A percentile compares a stretch with the other conserved stretches of the same genome.
phyloP scores from a whole-genome alignment of 192 early-diverging fungal genomes.

The Podila minutissima region DNA sequence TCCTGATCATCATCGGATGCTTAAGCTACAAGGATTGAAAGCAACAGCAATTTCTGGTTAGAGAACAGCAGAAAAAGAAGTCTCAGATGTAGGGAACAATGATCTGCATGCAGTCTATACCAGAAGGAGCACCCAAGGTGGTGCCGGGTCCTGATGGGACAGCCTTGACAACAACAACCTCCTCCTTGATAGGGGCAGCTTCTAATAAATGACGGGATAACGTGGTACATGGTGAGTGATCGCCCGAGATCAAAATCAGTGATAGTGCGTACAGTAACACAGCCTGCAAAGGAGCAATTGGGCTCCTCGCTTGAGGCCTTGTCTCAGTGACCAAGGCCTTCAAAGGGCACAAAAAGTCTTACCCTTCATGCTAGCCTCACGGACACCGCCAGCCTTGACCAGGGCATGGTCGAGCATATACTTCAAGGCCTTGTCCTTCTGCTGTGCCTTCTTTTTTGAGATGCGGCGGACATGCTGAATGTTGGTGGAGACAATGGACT shows the following conservation, averaged over 20 bases:
- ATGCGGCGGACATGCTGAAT: conserved; percentile 50
- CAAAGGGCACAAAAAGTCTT: background rate
- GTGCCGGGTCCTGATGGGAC: conserved; percentile 44
- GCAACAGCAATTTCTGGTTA: no score
- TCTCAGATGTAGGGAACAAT: no score
- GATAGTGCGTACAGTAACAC: no score
- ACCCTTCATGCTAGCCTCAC: conserved; percentile 51
- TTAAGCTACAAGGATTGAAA: no score
- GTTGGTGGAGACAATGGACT: conserved; percentile 41
- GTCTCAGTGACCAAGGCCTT: no score
- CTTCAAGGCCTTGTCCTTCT: conserved; percentile 33
- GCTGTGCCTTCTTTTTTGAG: conserved; percentile 51
- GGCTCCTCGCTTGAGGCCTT: no score
- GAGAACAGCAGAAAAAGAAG: no score
- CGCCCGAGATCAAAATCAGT: background rate
- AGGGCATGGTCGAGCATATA: conserved; percentile 34
- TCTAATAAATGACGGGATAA: conserved; percentile 9
- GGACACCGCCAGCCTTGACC: conserved; percentile 45
- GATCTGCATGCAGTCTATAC: background rate
- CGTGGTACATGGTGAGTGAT: background rate
- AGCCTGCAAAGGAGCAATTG: no score
- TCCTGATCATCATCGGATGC: no score
- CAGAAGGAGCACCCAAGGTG: conserved; percentile 48
- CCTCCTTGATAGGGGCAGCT: conserved; percentile 35
- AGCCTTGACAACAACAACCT: conserved; percentile 38